Conservation (phyloP, 106 monocot species). For the Acorus gramineus region DNA sequence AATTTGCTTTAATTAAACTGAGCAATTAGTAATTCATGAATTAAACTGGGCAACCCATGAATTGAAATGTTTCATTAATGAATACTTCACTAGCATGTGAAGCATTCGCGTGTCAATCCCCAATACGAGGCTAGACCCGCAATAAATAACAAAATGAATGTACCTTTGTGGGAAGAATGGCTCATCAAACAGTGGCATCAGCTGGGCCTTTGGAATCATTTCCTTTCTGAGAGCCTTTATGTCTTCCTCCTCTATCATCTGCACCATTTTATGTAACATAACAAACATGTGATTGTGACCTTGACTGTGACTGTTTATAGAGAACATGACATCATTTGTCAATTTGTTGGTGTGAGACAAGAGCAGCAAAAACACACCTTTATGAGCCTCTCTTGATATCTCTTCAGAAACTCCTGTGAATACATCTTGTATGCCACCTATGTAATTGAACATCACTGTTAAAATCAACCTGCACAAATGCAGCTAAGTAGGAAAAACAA, state of each 20-base stretch:
- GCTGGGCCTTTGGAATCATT: constrained; percentile 67
- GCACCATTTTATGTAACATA: neutral
- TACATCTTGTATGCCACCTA: constrained; percentile 67
- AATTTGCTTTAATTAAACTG: too few species aligned
- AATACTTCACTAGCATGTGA: too few species aligned
- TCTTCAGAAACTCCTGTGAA: constrained; percentile 41
- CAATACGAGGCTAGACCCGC: neutral
- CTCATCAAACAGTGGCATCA: constrained; percentile 57
- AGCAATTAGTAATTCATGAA: too few species aligned
- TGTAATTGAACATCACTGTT: too few species aligned
- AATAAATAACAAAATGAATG: neutral
- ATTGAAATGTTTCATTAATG: too few species aligned
- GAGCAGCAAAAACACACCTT: constrained; percentile 24
- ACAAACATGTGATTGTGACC: too few species aligned
- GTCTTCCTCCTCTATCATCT: constrained; percentile 64
- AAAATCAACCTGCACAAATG: too few species aligned
- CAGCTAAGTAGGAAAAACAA: neutral
- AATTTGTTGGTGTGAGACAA: too few species aligned
- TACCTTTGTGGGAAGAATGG: constrained; percentile 65
- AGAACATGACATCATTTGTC: too few species aligned
- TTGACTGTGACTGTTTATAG: too few species aligned
- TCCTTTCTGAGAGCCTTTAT: constrained; percentile 59
- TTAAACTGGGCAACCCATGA: too few species aligned
- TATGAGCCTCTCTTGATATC: constrained; percentile 61
- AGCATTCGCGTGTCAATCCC: too few species aligned